Percentiles rank a stretch among this genome's conserved stretches.
These are phyloP conservation scores for Diplogelasinospora grovesii DNA, from an alignment of 495 filamentous ascomycete species.

Conservation along the genomic window DNA sequence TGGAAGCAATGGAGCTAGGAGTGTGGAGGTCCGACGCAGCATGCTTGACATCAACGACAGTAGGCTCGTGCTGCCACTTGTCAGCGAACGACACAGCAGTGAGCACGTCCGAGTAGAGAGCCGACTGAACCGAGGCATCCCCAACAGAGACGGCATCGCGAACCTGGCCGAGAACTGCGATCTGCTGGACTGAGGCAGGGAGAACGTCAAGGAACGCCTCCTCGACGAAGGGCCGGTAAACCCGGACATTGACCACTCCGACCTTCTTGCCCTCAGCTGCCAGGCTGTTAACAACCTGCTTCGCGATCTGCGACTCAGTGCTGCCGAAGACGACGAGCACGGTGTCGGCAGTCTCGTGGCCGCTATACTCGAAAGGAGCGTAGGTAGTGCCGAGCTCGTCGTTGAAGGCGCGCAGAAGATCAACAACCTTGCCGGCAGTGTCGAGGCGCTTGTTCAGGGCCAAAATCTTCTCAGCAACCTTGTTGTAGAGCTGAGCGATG, in stretches of 20 bases:
- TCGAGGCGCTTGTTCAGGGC: conserved; percentile 65
- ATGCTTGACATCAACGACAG: conserved; percentile 82
- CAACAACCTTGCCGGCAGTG: conserved; percentile 63
- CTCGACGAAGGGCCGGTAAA: conserved; percentile 93
- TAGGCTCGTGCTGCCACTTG: conserved; percentile 51
- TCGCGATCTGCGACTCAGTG: conserved; percentile 75
- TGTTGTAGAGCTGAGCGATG: conserved; percentile 63
- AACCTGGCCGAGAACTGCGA: conserved; percentile 64
- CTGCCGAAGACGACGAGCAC: conserved; percentile 91
- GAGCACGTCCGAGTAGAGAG: conserved; percentile 83
- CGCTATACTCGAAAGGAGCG: conserved; percentile 85
- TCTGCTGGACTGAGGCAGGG: conserved; percentile 62
- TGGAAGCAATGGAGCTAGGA: conserved; percentile 52
- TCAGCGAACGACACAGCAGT: conserved; percentile 74
- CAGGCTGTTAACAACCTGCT: conserved; percentile 71
- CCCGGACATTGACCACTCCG: conserved; percentile 81
- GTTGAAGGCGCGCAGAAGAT: conserved; percentile 77
- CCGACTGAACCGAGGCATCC: conserved; percentile 68
- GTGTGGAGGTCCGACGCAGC: conserved; percentile 73
- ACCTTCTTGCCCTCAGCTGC: conserved; percentile 64
- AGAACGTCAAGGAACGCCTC: conserved; percentile 80
- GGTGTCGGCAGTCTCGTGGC: conserved; percentile 66
- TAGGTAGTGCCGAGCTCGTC: conserved; percentile 91
- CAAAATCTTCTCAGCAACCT: conserved; percentile 52
- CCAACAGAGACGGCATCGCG: conserved; percentile 44